Conservation (phyloP, 139 green algal genomes). For the Ettlia oleoabundans region DNA sequence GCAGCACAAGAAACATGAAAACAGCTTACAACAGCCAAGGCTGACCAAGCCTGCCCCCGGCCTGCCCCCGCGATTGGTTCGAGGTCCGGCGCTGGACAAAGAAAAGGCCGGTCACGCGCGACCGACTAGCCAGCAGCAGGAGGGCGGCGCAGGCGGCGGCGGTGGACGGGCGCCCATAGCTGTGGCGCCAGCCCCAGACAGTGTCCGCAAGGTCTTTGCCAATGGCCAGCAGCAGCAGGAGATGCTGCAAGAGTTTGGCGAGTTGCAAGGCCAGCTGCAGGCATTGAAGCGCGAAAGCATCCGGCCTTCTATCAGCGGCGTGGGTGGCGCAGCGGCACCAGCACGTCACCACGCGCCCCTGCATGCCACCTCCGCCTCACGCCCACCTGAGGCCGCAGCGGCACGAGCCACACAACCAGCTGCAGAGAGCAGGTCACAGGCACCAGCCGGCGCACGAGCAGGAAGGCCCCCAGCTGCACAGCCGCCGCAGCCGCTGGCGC, state of each 20-base stretch:
- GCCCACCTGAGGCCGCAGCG: background rate
- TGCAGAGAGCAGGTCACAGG: too few species aligned
- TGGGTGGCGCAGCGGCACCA: background rate
- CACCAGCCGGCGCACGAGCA: too few species aligned
- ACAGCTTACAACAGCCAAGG: conserved; percentile 19
- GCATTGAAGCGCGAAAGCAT: conserved; percentile 51
- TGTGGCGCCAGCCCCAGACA: background rate
- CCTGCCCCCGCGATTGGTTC: background rate
- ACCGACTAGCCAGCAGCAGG: background rate
- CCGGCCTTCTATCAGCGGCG: conserved; percentile 35
- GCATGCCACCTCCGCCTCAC: background rate
- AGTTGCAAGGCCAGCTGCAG: conserved; percentile 44
- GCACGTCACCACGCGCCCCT: too few species aligned
- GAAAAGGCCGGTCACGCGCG: background rate
- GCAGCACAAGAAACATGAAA: background rate
- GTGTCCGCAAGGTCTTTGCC: conserved; percentile 10
- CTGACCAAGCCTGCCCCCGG: background rate
- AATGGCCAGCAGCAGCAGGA: conserved; percentile 22
- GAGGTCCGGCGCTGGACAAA: background rate
- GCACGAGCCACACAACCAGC: conserved; percentile 15
- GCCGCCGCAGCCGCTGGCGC: background rate
- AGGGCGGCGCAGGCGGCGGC: background rate
- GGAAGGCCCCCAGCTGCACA: too few species aligned
- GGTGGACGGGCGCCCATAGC: background rate
- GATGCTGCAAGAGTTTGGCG: conserved; percentile 53